These are phyloP conservation scores for Syzygium grande DNA, from an alignment of 345 rosid species.

Conservation along the genomic window DNA sequence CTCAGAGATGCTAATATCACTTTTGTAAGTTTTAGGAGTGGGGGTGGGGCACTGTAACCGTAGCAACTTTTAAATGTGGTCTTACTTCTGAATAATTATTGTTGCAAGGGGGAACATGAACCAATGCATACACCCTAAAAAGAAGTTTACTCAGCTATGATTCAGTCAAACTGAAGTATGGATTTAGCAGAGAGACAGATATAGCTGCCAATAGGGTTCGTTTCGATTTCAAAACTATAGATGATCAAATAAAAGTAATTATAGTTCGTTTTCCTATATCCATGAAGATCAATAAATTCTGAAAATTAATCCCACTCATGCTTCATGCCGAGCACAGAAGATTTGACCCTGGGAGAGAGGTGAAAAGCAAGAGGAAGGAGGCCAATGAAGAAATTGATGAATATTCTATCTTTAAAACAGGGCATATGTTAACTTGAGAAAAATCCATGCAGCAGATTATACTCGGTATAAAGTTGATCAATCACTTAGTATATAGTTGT, in stretches of 20 bases:
- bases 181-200: background rate
- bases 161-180: background rate
- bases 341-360: background rate
- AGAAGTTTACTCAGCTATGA: background rate
- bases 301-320: background rate
- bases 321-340: background rate
- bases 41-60: background rate
- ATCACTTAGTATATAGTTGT: background rate
- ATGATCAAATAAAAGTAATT: too few species aligned
- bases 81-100: background rate
- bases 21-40: too few species aligned
- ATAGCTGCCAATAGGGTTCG: background rate
- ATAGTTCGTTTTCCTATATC: too few species aligned
- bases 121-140: background rate
- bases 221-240: background rate
- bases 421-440: background rate
- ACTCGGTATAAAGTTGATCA: background rate
- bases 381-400: background rate
- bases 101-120: background rate
- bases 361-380: background rate
- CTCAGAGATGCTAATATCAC: background rate
- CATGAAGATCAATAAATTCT: background rate
- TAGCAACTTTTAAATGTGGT: background rate
- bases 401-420: background rate
- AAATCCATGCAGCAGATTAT: background rate